phyloP scores from a whole-genome alignment of 2,329 filamentous ascomycete genomes.

The Hypoxylon sp. region DNA sequence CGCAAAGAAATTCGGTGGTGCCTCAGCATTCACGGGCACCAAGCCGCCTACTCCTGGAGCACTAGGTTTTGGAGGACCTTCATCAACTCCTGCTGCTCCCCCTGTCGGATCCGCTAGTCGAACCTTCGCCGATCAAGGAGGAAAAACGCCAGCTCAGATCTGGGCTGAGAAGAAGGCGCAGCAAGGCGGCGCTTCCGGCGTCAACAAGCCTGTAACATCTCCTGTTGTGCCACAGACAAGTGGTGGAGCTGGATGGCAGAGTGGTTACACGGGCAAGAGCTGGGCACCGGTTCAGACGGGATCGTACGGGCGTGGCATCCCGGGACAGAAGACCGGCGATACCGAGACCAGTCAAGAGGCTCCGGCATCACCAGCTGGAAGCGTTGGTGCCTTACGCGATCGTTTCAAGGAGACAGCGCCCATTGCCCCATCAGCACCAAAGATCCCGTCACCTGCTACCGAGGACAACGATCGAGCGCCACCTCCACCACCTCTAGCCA shows the following conservation, averaged over 20 bases:
- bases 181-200: slow-evolving; percentile 72
- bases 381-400: slow-evolving; percentile 82
- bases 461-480: slow-evolving; percentile 68
- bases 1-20: slow-evolving; percentile 85
- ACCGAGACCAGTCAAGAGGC: slow-evolving; percentile 62
- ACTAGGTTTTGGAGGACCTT: slow-evolving; percentile 74
- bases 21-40: slow-evolving; percentile 84
- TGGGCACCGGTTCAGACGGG: slow-evolving; percentile 88
- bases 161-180: slow-evolving; percentile 98
- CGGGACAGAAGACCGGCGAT: slow-evolving; percentile 76
- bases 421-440: slow-evolving; percentile 59
- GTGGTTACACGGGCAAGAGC: slow-evolving; percentile 88
- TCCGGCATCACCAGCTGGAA: slow-evolving; percentile 71
- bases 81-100: slow-evolving; percentile 69
- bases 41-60: slow-evolving; percentile 86
- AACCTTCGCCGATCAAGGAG: slow-evolving; percentile 93
- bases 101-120: slow-evolving; percentile 86
- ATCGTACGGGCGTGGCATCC: slow-evolving; percentile 75
- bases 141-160: slow-evolving; percentile 95
- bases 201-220: slow-evolving; percentile 62
- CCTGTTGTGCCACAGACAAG: slow-evolving; percentile 78
- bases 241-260: slow-evolving; percentile 80
- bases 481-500: slow-evolving; percentile 73
- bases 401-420: slow-evolving; percentile 85
- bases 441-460: slow-evolving; percentile 41